Percentiles rank a stretch among this genome's conserved stretches.
Conservation (phyloP, 306 rosid species). For the Betula pendula region DNA sequence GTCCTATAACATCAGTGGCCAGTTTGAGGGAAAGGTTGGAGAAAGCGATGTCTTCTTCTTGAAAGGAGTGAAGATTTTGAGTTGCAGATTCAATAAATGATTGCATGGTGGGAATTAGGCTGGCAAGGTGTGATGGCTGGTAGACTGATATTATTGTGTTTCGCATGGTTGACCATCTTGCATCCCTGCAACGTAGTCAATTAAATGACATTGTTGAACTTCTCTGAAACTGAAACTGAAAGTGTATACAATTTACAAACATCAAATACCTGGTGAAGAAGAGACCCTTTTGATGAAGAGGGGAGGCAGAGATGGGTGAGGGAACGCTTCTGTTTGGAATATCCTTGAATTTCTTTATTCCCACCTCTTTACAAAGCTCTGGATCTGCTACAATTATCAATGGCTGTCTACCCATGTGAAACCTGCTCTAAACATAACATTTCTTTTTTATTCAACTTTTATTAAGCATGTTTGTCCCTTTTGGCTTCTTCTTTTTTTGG, state of each 20-base stretch:
- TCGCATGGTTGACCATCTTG: conserved; percentile 90
- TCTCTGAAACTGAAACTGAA: too few species aligned
- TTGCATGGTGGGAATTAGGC: conserved; percentile 84
- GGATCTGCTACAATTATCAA: conserved; percentile 80
- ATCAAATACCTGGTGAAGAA: conserved; percentile 72
- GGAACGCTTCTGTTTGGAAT: conserved; percentile 82
- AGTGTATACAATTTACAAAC: too few species aligned
- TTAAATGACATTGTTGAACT: not conserved
- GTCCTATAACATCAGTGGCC: conserved; percentile 80
- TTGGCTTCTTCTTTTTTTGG: not conserved
- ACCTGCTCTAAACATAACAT: conserved; percentile 42
- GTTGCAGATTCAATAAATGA: conserved; percentile 72
- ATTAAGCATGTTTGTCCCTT: too few species aligned
- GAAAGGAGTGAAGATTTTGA: conserved; percentile 48
- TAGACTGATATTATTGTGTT: conserved; percentile 71
- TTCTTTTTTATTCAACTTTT: not conserved
- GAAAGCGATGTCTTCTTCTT: conserved; percentile 51
- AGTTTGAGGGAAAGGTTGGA: conserved; percentile 71
- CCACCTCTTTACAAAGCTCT: conserved; percentile 85
- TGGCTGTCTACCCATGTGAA: conserved; percentile 95
- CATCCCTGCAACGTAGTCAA: conserved; percentile 75
- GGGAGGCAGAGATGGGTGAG: conserved; percentile 85
- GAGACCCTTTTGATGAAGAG: conserved; percentile 92
- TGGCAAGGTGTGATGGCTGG: conserved; percentile 75
- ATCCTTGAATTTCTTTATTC: conserved; percentile 77